Evolutionary conservation across 148 eudicot species (phyloP), one percentile per base, ranked within the genome.

Genomic region (Camellia granthamiana): DNA sequence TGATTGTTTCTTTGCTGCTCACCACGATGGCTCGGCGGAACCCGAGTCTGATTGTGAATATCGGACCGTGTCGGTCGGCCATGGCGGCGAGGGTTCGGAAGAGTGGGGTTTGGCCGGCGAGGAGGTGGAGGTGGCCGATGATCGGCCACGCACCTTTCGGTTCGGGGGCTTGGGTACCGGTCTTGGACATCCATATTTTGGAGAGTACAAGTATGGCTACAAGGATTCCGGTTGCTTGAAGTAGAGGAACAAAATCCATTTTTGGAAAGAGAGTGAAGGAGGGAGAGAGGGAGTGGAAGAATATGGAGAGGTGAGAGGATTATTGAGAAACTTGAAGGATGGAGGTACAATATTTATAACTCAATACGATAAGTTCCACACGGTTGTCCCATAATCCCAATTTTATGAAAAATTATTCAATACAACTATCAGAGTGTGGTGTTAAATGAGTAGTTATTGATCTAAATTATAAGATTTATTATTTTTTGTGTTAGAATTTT

Each of bases 141-240:
- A 72, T 52, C 0, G 61, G 75, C 75, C 60, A 72, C 0, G 75
- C 75, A 12, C 75, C 75, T 51, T 5, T 52, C 13, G 75, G 75
- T 56, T 52, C n/a, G 0, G 75, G 60, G 42, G 75, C 42, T 0
- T 5, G 1, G 0, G 1, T 44, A 21, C 3, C 10, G 38, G 38
- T 30, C 38, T 30, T 30, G 38, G 38, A 1, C 38, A 30, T 30
- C 38, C 38, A 30, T 30, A 30, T 30, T 30, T 30, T 30, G 38
- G 38, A 30, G 38, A 30, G 38, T 30, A 30, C 38, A 70, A 70
- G 55, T 12, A 10, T 5, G 38, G 56, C 74, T 3, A 71, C 6
- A 18, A 69, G 73, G 0, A 0, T 69, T 44, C 73, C 73, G 16
- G 13, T 18, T 44, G 73, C 73, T 46, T 69, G 23, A 44, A 46